Evolutionary conservation across 257 asterid species (phyloP), one percentile per base, ranked within the genome.

Genomic region (Nicotiana benthamiana): DNA sequence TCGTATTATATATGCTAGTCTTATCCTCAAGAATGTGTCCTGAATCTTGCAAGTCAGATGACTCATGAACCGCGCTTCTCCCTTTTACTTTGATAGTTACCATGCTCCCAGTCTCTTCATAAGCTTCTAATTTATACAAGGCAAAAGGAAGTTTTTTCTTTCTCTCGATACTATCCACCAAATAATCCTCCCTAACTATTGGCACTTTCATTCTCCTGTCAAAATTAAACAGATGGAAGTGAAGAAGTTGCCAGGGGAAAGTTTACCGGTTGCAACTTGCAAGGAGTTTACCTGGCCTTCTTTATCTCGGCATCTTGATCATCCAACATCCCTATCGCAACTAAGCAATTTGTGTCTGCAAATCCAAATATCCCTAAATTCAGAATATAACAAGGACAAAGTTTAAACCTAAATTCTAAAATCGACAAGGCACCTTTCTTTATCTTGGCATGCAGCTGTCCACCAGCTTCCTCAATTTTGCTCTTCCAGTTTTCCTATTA

Each of bases 21-120:
- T 88, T 92, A 63, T 90, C 98, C 90, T 87, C 97, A 62, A 96
- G 97, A 84, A 94, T 91, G 90, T 96, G 98, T 9, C 98, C 99
- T 75, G 92, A 88, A 88, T 92, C 98, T 88, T 94, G 93, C 84
- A 96, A 90, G 80, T 95, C 95, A 80, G 99, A 96, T 77, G 94
- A 59, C 87, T 90, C 93, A 67, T 96, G 99, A 82, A 96, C 99
- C 40, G 98, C 91, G 86, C 98, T 96, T 60, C 85, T 93, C 68
- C 99, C 99, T 89, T 96, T 94, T 75, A 96, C 98, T 88, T 91
- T 94, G 83, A 96, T 93, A 63, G 95, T 92, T 34, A 92, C 91
- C 88, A 89, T 83, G 52, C 92, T 89, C 65, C 86, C 89, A 15
- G 85, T 52, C 84, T 87, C 92, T 79, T 89, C 96, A 67, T 66